Evolutionary conservation across 352 stramenopile genomes (phyloP), one percentile per base, ranked within the genome.

Genomic region (Globisporangium okanoganense): DNA sequence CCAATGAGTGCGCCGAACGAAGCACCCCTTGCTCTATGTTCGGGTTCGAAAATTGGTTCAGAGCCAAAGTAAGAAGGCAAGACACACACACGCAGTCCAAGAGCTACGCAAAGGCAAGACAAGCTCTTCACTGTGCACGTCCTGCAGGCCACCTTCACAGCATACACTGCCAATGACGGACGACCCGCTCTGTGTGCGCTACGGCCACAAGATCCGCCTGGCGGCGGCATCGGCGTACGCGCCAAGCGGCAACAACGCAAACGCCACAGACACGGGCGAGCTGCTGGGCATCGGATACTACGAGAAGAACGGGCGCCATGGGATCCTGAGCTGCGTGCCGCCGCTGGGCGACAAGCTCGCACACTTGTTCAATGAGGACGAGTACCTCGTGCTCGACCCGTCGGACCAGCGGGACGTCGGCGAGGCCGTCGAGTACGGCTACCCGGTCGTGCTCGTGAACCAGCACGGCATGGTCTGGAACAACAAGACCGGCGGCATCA

Each of bases 401-500:
- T 70, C 22, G 5, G 77, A 81, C 22, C 58, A 75, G 53, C 79
- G 70, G 51, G 56, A 62, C 12, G 33, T 47, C 0, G 78, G 76
- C 4, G 80, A 89, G 3, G 57, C 71, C 13, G 82, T 95, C 38
- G 71, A 87, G 61, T 94, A 90, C 52, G 81, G 83, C 44, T 77
- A 92, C 56, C 68, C 78, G 5, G 58, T 94, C 25, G 85, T 93
- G 61, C 79, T 94, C 35, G 79, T 94, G 61, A 93, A 94, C 66
- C 85, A 93, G 67, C 76, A 90, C 58, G 79, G 79, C 20, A 75
- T 90, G 72, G 85, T 93, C 35, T 94, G 83, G 85, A 94, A 94
- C 75, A 94, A 94, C 67, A 94, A 94, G 70, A 94, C 85, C 8
- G 83, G 85, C 50, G 85, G 85, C 33, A 93, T 94, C 68, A 94